Evolutionary conservation across 495 filamentous ascomycete species (phyloP).

Genomic region (Aspergillus mulundensis): DNA sequence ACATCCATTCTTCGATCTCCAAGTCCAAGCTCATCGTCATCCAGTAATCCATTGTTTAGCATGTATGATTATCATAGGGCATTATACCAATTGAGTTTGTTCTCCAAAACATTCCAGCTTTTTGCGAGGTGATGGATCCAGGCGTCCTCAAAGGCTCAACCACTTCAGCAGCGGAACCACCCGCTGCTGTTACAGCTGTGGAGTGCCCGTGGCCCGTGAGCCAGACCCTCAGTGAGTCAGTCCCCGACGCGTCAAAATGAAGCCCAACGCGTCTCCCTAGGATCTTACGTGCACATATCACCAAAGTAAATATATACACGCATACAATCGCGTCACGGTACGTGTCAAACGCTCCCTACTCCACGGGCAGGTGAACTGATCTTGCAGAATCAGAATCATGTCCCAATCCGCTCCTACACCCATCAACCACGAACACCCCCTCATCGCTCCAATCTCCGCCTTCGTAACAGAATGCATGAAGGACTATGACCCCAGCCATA

Average conservation of each 20-base stretch:
- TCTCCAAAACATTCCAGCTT: too few relatives aligned
- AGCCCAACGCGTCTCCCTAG: not conserved
- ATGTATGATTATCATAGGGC: too few relatives aligned
- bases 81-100: too few relatives aligned
- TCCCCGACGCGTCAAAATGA: not conserved
- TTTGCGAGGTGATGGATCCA: too few relatives aligned
- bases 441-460: constrained; percentile 41
- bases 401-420: too few relatives aligned
- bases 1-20: not conserved
- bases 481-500: constrained; percentile 78
- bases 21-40: not conserved
- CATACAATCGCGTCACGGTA: not conserved
- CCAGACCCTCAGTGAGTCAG: not conserved
- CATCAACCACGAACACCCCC: not conserved
- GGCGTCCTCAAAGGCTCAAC: too few relatives aligned
- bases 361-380: not conserved
- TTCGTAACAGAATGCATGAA: constrained; percentile 73
- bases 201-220: not conserved
- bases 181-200: not conserved
- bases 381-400: not conserved
- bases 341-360: not conserved
- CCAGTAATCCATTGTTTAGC: not conserved
- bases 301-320: not conserved
- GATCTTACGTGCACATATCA: not conserved
- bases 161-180: not conserved